phyloP scores from a whole-genome alignment of 768 basidiomycete genomes.

The Mycena indigotica region DNA sequence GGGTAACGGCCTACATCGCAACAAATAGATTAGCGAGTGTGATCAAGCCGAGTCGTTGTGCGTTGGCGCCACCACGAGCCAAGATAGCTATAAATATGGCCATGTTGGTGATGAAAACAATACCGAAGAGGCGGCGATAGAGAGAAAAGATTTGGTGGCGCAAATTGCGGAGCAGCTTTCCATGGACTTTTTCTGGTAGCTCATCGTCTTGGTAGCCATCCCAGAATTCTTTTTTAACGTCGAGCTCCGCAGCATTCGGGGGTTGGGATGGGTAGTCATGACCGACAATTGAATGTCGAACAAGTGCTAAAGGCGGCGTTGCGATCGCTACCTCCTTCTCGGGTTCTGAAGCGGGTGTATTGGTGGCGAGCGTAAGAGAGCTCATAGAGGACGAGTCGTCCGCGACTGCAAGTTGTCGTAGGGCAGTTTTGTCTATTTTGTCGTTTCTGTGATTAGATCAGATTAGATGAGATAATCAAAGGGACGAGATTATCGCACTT shows the following conservation, averaged over 20 bases:
- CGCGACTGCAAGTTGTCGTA: constrained; percentile 37
- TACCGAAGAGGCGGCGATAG: constrained; percentile 60
- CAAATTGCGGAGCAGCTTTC: constrained; percentile 51
- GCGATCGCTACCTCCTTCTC: constrained; percentile 8
- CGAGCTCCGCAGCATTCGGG: constrained; percentile 21
- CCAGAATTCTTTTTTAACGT: constrained; percentile 46
- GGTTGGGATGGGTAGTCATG: background rate
- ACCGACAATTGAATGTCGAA: constrained; percentile 7
- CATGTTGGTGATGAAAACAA: constrained; percentile 60
- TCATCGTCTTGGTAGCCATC: constrained; percentile 53
- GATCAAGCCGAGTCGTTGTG: constrained; percentile 41
- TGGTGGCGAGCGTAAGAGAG: constrained; percentile 11
- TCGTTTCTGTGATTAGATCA: constrained; percentile 40
- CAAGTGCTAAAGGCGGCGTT: background rate
- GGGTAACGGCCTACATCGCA: constrained; percentile 31
- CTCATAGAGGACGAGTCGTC: constrained; percentile 11
- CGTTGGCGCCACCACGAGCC: constrained; percentile 35
- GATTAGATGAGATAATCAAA: background rate
- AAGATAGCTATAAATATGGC: constrained; percentile 49
- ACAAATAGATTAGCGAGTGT: constrained; percentile 51
- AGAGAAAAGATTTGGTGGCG: constrained; percentile 58
- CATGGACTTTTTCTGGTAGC: constrained; percentile 53
- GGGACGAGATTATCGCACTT: constrained; percentile 35
- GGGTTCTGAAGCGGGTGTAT: background rate
- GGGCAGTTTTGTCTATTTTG: constrained; percentile 52